Base-by-base conservation (phyloP, 1,284 basidiomycete species). In the Ceratobasidium sp. region DNA sequence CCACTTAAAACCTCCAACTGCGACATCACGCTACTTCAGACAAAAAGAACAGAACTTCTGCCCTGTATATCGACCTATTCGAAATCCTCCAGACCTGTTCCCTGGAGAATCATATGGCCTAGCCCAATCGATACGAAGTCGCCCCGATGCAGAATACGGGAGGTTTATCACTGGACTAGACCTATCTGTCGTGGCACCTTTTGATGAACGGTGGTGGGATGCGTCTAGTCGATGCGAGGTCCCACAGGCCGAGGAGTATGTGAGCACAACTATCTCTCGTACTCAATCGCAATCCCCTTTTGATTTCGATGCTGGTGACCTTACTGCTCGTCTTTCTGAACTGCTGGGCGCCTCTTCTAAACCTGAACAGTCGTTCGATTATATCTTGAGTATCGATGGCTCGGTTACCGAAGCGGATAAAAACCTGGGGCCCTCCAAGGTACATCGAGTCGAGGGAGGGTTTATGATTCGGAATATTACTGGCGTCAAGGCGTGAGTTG, bases 81-180 rank as follows among this genome's bases (percentile, higher is more conserved):
- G 84, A 74, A 78, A 82, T 34, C 71, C 71, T 70, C 81, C 81
- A 46, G 79, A 81, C 51, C 84, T 85, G 77, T 83, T 83, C 44
- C 79, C 77, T 52, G 80, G 83, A 8, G 80, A 82, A 25, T 81
- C 81, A 8, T 82, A 82, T 19, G 90, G 91, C 3, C 83, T 97
- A 22, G 82, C 85, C 0, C 89, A 88, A 29, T 93, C 94, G 15
- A 88, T 97, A 22, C 89, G 89, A 65, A 90, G 88, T 9, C 88
- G 94, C 32, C 81, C 86, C 0, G 95, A 97, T 82, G 85, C 89
- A 29, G 95, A 97, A 73, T 96, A 95, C 83, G 90, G 90, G 43
- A 87, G 93, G 76, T 85, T 89, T 64, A 83, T 96, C 8, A 86
- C 93, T 29, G 90, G 89, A 19, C 43, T 74, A 3, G 71, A 74